These are phyloP conservation scores for Endogone sp. DNA, from an alignment of 192 early-diverging fungal genomes.

Conservation along the genomic window DNA sequence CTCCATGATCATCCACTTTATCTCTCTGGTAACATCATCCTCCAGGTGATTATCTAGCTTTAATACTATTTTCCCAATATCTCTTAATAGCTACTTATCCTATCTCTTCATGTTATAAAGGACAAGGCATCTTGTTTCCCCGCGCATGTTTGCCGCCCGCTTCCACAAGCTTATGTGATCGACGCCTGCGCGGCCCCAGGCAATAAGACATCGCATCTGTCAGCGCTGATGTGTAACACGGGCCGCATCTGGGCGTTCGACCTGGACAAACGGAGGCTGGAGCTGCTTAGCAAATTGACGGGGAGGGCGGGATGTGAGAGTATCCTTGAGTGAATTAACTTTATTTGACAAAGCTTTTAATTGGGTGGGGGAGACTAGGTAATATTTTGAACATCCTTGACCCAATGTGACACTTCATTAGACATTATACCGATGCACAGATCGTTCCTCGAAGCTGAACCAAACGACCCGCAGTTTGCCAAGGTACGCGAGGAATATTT, in stretches of 20 bases:
- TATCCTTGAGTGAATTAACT: constrained; percentile 28
- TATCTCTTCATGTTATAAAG: constrained; percentile 15
- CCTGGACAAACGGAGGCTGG: constrained; percentile 68
- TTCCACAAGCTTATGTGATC: constrained; percentile 59
- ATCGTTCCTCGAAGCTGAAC: constrained; percentile 82
- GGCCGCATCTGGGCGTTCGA: constrained; percentile 93
- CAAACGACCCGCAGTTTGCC: constrained; percentile 55
- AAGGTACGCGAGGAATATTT: constrained; percentile 25
- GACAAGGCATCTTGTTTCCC: constrained; percentile 97
- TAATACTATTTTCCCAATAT: background rate
- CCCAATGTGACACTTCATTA: no score
- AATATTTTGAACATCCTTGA: no score
- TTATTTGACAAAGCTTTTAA: background rate
- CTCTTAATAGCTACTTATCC: background rate
- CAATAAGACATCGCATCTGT: constrained; percentile 96
- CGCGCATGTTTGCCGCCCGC: constrained; percentile 74
- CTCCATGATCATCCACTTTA: constrained; percentile 81
- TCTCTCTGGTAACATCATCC: constrained; percentile 72
- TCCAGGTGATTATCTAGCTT: constrained; percentile 57
- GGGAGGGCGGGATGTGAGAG: constrained; percentile 77
- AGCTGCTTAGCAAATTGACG: constrained; percentile 70
- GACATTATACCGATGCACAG: constrained; percentile 67
- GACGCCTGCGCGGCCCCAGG: constrained; percentile 97
- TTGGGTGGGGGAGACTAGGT: background rate
- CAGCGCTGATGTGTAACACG: constrained; percentile 80